Conservation (phyloP, 2,329 filamentous ascomycete species). For the Pseudogymnoascus verrucosus region DNA sequence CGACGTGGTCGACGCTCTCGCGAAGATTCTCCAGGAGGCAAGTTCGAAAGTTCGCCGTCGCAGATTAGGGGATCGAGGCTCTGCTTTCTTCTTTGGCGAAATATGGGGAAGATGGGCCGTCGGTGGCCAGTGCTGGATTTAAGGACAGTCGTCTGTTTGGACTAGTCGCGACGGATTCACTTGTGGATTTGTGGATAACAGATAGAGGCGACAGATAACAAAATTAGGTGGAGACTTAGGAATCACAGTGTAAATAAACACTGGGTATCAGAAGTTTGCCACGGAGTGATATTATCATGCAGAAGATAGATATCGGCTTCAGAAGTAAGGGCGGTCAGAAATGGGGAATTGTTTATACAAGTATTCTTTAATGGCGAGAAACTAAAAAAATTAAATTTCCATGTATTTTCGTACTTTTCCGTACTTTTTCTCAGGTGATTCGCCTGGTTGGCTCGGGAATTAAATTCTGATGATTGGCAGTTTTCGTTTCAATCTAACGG, state of each 20-base stretch:
- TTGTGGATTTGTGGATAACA: background rate
- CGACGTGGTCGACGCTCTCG: background rate
- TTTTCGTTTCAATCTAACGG: background rate
- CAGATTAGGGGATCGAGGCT: background rate
- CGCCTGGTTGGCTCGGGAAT: background rate
- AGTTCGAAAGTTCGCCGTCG: background rate
- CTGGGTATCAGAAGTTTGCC: background rate
- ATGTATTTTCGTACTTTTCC: conserved; percentile 2
- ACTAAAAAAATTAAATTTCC: background rate
- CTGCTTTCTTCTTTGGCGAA: background rate
- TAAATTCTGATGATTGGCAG: background rate
- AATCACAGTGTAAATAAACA: background rate
- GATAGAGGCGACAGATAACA: background rate
- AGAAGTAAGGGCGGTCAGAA: background rate
- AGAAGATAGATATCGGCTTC: background rate
- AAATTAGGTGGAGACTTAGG: background rate
- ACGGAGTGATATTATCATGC: background rate
- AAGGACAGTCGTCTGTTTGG: background rate
- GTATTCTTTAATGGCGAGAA: background rate
- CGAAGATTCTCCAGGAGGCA: background rate
- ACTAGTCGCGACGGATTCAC: background rate
- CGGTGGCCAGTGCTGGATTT: background rate
- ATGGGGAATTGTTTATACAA: background rate
- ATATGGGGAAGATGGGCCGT: background rate
- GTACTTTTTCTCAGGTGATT: background rate